These are phyloP conservation scores for Gryganskiella cystojenkinii DNA, from an alignment of 192 early-diverging fungal genomes.

Conservation along the genomic window DNA sequence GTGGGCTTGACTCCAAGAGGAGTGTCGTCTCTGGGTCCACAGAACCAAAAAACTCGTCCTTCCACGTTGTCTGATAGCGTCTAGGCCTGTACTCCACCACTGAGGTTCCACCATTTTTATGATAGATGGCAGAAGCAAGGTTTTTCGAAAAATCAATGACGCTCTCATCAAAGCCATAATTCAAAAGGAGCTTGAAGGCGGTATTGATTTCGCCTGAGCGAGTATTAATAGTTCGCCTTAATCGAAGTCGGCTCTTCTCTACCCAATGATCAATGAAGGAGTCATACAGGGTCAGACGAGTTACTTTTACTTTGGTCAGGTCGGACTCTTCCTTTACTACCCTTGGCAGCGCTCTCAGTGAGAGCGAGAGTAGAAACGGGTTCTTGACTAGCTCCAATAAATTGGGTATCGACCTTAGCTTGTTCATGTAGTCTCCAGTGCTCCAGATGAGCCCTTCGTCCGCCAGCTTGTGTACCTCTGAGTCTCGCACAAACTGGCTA, in stretches of 20 bases:
- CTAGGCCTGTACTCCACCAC: background rate
- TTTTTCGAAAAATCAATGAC: background rate
- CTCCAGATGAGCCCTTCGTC: background rate
- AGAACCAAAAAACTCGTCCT: constrained; percentile 1
- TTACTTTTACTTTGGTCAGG: background rate
- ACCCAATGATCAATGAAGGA: background rate
- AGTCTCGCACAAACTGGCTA: background rate
- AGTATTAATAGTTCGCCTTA: background rate
- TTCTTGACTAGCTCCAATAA: constrained; percentile 1
- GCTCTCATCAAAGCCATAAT: background rate
- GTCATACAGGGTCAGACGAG: background rate
- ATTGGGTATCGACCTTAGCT: background rate
- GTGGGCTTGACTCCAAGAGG: background rate
- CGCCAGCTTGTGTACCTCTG: background rate
- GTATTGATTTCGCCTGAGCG: background rate
- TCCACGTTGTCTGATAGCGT: background rate
- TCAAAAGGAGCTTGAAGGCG: background rate
- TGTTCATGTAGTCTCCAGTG: background rate
- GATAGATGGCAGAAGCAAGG: background rate
- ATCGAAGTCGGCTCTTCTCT: background rate
- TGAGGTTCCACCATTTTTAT: background rate
- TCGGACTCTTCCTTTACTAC: background rate
- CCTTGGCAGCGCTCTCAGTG: background rate
- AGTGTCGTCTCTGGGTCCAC: background rate
- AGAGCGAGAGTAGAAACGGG: background rate